Evolutionary conservation across 2,329 filamentous ascomycete genomes (phyloP).

Genomic region (Scopulariopsis brevicaulis): DNA sequence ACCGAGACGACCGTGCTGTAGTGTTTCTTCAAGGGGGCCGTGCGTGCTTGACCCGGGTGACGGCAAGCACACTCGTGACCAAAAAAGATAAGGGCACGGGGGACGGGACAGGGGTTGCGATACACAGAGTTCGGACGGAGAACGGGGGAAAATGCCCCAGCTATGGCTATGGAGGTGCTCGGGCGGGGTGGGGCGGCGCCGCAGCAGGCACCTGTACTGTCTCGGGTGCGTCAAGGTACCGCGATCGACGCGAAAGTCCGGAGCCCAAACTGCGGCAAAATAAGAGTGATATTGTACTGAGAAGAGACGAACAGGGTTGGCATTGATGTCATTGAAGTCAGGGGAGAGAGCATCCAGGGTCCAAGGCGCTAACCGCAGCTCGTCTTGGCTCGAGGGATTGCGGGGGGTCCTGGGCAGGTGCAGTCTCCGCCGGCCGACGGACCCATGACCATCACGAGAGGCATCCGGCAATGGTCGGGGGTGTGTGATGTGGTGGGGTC

Average conservation of each 20-base stretch:
- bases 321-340: not conserved
- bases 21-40: too few relatives aligned
- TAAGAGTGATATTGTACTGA: not conserved
- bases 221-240: not conserved
- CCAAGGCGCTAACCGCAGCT: not conserved
- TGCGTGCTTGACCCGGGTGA: not conserved
- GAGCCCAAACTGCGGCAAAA: not conserved
- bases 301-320: not conserved
- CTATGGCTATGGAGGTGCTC: not conserved
- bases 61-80: conserved; percentile 1
- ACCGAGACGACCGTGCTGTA: too few relatives aligned
- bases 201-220: not conserved
- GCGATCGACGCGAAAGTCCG: not conserved
- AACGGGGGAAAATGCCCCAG: not conserved
- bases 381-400: not conserved
- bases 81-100: conserved; percentile 1
- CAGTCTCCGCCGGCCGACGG: not conserved
- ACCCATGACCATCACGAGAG: not conserved
- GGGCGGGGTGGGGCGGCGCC: not conserved
- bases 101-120: not conserved
- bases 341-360: not conserved
- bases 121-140: not conserved
- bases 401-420: not conserved
- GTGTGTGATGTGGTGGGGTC: not conserved
- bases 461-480: not conserved